Evolutionary conservation across 2,329 filamentous ascomycete genomes (phyloP).

Genomic region (Trichophyton mentagrophytes): DNA sequence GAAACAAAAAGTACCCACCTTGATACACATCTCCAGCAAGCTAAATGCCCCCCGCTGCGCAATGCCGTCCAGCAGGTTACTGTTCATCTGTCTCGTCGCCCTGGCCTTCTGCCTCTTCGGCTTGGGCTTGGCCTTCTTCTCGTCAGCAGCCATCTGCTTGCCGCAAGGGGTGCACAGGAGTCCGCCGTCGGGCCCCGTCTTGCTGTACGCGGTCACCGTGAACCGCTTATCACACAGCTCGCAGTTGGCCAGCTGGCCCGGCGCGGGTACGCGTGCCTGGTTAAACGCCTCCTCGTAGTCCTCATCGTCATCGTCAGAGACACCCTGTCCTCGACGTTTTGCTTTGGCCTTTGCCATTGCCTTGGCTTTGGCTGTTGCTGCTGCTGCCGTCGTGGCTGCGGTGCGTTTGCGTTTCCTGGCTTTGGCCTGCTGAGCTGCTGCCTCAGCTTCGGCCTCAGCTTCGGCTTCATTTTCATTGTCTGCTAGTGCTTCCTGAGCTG

Average conservation of each 20-base stretch:
- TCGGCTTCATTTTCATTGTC: constrained; percentile 11
- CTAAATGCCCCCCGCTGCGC: constrained; percentile 31
- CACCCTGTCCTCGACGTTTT: constrained; percentile 30
- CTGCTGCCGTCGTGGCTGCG: constrained; percentile 25
- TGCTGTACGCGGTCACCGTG: constrained; percentile 81
- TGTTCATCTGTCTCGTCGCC: constrained; percentile 64
- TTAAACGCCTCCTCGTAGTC: constrained; percentile 41
- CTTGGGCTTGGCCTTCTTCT: constrained; percentile 45
- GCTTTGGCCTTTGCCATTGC: constrained; percentile 35
- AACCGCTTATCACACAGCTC: constrained; percentile 76
- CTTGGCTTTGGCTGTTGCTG: constrained; percentile 39
- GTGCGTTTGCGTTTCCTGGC: constrained; percentile 41
- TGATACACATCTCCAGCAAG: constrained; percentile 45
- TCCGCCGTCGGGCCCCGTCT: constrained; percentile 67
- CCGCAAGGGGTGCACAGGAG: constrained; percentile 75
- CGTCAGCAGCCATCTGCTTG: constrained; percentile 56
- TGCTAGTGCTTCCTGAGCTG: not conserved
- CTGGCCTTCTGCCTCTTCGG: constrained; percentile 43
- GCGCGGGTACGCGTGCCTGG: constrained; percentile 46
- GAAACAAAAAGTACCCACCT: constrained; percentile 23
- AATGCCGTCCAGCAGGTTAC: constrained; percentile 67
- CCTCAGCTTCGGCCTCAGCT: constrained; percentile 16
- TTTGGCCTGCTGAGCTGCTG: constrained; percentile 17
- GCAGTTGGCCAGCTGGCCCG: constrained; percentile 81
- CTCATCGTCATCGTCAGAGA: constrained; percentile 34